Evolutionary conservation across 805 yeast genomes (phyloP), one percentile per base, ranked within the genome.

Genomic region (Candida broadrunensis): DNA sequence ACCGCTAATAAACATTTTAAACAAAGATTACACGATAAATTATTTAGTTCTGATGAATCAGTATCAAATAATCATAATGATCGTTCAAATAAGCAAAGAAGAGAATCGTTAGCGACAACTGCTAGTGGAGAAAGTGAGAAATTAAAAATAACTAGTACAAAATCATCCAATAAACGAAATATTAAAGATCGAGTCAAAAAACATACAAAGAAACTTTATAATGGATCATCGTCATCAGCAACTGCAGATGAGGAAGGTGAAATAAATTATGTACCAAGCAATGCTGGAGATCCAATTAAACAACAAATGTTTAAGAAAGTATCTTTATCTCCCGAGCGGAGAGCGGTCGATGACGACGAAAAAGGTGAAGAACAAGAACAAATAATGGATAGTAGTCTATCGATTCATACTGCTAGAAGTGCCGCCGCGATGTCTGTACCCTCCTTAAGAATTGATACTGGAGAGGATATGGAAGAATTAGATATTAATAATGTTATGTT

Each of bases 11-110:
- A 21, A 21, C 9, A 21, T 21, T 18, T 42, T 2, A 39, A 46
- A 15, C 39, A 43, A 29, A 47, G 63, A 38, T 44, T 67, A 23
- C 69, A 65, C 36, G 73, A 68, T 42, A 56, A 49, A 39, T 42
- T 65, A 6, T 67, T 66, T 50, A 29, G 47, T 38, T 31, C 59
- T 50, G n/a, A 55, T 50, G 15, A 55, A 46, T 29, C 17, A 8
- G 20, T 18, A 5, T 3, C 24, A 19, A 19, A 15, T 24, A n/a
- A 16, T 9, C 13, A 33, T 5, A 37, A 37, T 11, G n/a, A n/a
- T n/a, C n/a, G n/a, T n/a, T n/a, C n/a, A n/a, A 29, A 31, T 31
- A 38, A 30, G 37, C 27, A 33, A 26, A 34, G 35, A 25, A 38
- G 44, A 15, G 26, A 37, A 14, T 33, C 36, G 24, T 46, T 43